Conservation (phyloP, 352 stramenopile genomes). For the Phytophthora palmivora region DNA sequence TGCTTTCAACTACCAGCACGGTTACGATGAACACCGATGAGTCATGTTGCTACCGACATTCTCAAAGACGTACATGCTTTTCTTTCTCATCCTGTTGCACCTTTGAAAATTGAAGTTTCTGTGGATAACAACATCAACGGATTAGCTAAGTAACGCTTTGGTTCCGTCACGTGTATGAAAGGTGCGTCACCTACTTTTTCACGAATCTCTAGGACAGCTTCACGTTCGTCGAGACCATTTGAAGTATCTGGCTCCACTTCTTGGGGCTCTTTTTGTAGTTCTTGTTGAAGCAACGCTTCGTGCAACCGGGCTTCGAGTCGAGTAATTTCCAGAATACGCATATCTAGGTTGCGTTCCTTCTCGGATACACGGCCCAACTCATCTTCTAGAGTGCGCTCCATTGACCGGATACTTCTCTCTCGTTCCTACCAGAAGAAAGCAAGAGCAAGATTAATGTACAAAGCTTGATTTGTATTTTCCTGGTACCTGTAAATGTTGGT, state of each 20-base stretch:
- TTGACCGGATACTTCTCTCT: conserved; percentile 41
- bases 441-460: neutral
- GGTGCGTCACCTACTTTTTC: conserved; percentile 34
- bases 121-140: neutral
- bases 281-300: conserved; percentile 40
- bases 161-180: neutral
- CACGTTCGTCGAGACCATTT: conserved; percentile 23
- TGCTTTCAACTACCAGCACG: conserved; percentile 29
- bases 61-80: conserved; percentile 35
- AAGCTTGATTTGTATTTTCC: neutral
- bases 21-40: neutral
- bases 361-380: conserved; percentile 35
- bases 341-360: conserved; percentile 47
- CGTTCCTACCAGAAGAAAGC: conserved; percentile 30
- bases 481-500: conserved; percentile 45
- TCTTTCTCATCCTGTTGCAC: conserved; percentile 34
- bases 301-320: conserved; percentile 52
- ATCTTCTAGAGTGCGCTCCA: conserved; percentile 45
- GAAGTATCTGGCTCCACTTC: neutral
- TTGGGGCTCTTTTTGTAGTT: conserved; percentile 2
- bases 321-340: conserved; percentile 49
- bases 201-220: conserved; percentile 32
- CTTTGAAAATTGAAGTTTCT: conserved; percentile 31
- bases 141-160: neutral
- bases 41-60: neutral